phyloP scores from a whole-genome alignment of 306 rosid genomes.

The Senna tora region DNA sequence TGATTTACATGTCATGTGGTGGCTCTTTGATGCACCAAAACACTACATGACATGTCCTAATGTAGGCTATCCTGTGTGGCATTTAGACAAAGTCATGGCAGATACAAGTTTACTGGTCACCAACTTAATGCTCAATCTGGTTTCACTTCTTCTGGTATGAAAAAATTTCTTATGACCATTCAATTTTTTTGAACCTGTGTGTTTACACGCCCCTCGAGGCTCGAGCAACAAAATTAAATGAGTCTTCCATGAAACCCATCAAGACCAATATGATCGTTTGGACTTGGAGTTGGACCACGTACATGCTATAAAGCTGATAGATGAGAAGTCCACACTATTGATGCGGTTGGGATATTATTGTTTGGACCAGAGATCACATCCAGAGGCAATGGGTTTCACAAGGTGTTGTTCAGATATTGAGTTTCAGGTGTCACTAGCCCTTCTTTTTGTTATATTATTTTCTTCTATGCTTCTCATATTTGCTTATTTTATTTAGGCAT shows the following conservation, averaged over 20 bases:
- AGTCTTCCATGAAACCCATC: constrained; percentile 13
- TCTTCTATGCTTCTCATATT: neutral
- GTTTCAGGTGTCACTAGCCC: neutral
- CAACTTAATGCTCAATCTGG: constrained; percentile 9
- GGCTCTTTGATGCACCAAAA: constrained; percentile 2
- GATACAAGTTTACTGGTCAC: neutral
- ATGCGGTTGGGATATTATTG: neutral
- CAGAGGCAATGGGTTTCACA: neutral
- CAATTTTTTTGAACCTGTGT: neutral
- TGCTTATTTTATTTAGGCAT: neutral
- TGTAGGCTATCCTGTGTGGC: neutral
- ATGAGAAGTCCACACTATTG: constrained; percentile 3
- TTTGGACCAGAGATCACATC: constrained; percentile 9
- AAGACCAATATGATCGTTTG: neutral
- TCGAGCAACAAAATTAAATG: neutral
- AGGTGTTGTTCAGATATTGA: neutral
- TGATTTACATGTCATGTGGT: neutral
- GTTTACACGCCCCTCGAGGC: neutral
- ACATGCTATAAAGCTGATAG: constrained; percentile 7
- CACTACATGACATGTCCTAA: constrained; percentile 11
- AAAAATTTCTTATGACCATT: neutral
- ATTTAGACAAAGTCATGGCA: neutral
- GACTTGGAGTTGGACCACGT: neutral
- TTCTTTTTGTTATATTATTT: neutral
- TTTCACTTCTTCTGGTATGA: neutral